Percentiles rank a stretch among this genome's conserved stretches.
These are phyloP conservation scores for Carnegiea gigantea DNA, from an alignment of 179 eudicot species.

Conservation along the genomic window DNA sequence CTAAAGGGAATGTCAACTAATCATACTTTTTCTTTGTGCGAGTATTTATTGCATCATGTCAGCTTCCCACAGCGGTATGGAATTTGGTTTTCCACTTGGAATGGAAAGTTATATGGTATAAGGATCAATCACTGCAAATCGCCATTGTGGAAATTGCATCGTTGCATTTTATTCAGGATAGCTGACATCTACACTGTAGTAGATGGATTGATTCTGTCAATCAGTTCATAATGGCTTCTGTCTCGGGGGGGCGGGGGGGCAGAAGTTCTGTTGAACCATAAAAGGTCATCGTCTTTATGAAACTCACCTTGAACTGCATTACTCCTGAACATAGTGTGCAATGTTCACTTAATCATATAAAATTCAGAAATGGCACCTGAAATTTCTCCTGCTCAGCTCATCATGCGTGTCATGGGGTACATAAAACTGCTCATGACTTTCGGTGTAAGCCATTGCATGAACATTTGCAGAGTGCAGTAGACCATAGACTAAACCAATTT, in stretches of 20 bases:
- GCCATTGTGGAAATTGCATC: too few relatives aligned
- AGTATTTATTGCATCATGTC: too few relatives aligned
- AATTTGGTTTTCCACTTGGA: too few relatives aligned
- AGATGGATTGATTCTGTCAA: not conserved
- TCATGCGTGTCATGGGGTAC: not conserved
- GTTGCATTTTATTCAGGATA: not conserved
- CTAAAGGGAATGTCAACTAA: too few relatives aligned
- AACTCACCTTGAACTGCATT: not conserved
- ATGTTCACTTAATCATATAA: not conserved
- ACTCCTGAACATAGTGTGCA: not conserved
- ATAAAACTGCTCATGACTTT: not conserved
- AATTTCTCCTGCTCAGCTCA: conserved; percentile 2
- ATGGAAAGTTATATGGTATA: too few relatives aligned
- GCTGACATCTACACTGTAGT: not conserved
- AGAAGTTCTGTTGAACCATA: not conserved
- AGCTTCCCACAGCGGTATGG: too few relatives aligned
- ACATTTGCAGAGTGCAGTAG: not conserved
- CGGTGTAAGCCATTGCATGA: not conserved
- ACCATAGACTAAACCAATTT: not conserved
- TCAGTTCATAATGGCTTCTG: not conserved
- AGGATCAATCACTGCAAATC: too few relatives aligned
- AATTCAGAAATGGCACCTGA: not conserved
- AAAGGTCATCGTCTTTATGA: not conserved
- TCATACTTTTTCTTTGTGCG: too few relatives aligned
- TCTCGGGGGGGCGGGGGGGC: not conserved